These are phyloP conservation scores for Chaetomium fimeti DNA, from an alignment of 495 filamentous ascomycete species.

Conservation along the genomic window DNA sequence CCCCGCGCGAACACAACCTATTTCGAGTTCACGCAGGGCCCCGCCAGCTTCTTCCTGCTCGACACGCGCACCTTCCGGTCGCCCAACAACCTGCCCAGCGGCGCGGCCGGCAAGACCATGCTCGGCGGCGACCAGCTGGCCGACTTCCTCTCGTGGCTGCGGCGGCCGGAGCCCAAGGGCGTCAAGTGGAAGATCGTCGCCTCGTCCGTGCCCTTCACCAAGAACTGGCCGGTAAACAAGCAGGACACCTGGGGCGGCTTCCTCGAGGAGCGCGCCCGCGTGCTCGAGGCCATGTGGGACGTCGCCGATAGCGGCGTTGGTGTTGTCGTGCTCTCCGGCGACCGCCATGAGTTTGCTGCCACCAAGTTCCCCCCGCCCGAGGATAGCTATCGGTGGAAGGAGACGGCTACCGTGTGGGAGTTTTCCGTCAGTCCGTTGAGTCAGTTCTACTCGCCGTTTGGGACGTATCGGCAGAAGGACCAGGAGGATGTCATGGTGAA, in stretches of 20 bases:
- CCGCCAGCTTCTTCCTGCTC: slow-evolving; percentile 89
- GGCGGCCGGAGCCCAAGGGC: slow-evolving; percentile 62
- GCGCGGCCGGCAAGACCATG: slow-evolving; percentile 70
- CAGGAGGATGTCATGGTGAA: slow-evolving; percentile 76
- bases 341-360: slow-evolving; percentile 92
- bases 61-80: slow-evolving; percentile 88
- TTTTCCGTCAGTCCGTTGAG: slow-evolving; percentile 85
- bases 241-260: slow-evolving; percentile 93
- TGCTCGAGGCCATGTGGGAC: slow-evolving; percentile 91
- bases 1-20: slow-evolving; percentile 59
- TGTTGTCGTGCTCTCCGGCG: slow-evolving; percentile 82
- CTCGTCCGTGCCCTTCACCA: slow-evolving; percentile 88
- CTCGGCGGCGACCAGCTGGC: slow-evolving; percentile 75
- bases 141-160: slow-evolving; percentile 76
- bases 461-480: slow-evolving; percentile 76
- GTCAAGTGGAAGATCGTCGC: slow-evolving; percentile 92
- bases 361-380: slow-evolving; percentile 77
- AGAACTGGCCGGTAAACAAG: slow-evolving; percentile 85
- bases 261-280: slow-evolving; percentile 68
- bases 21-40: slow-evolving; percentile 82
- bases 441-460: slow-evolving; percentile 89
- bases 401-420: slow-evolving; percentile 69
- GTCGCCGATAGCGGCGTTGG: slow-evolving; percentile 67
- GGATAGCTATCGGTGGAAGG: slow-evolving; percentile 40
- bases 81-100: slow-evolving; percentile 49